Base-by-base conservation (phyloP, 768 basidiomycete species). In the Leccinum uliginosum region DNA sequence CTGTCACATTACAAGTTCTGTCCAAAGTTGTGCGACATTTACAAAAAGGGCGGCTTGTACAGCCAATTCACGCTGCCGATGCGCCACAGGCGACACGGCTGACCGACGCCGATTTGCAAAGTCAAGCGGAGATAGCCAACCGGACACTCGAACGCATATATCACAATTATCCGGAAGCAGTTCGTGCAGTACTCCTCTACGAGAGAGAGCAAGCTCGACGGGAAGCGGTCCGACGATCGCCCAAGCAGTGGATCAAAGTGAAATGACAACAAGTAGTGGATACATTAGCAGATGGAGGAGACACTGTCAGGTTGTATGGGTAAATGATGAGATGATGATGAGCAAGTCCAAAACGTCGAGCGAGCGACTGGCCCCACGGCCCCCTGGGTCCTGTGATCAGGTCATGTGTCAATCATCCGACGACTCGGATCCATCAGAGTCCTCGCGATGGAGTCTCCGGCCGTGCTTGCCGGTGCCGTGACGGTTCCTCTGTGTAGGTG, bases 401-500 rank as follows among this genome's bases (percentile, higher is more conserved):
- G 55, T 71, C 66, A 76, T 58, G 68, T 65, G 58, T 78, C 81
- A 60, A 59, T 78, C 82, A 60, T 90, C 89, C 40, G 86, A 88
- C 53, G 88, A 86, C 44, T 87, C 86, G 48, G 83, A 85, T 48
- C 78, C 83, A 43, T 81, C 86, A 26, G 84, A 85, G 55, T 74
- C 83, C 56, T 80, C 81, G 50, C 82, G 80, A 62, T 80, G 81
- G 58, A 82, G 77, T 61, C 85, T 76, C 5, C 78, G 76, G 57
- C 76, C 83, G 34, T 74, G 73, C 72, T 85, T 90, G 60, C 78
- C 80, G 51, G 85, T 81, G 26, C 87, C 87, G 69, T 92, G 86
- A 56, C 91, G 85, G 71, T 91, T 91, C 60, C 90, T 87, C 91
- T 91, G 62, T 26, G 56, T 59, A 51, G 55, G 59, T 38, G 40